Conservation (phyloP, 257 asterid genomes). For the Voacanga thouarsii region DNA sequence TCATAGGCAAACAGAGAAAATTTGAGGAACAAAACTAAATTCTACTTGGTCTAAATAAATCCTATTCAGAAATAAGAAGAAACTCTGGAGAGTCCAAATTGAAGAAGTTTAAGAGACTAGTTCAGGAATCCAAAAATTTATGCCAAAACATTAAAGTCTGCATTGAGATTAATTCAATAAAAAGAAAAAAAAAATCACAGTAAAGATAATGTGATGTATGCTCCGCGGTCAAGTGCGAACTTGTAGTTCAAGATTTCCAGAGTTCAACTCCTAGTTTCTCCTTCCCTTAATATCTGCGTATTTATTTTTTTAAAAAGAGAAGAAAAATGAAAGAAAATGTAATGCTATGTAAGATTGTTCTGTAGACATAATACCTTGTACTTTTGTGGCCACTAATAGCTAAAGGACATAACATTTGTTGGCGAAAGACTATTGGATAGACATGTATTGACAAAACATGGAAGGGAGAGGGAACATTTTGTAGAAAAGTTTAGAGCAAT, state of each 20-base stretch:
- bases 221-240: background rate
- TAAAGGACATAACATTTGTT: background rate
- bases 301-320: no score
- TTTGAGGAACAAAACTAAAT: background rate
- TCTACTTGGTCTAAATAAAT: background rate
- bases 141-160: background rate
- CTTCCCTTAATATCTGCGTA: no score
- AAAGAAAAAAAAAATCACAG: background rate
- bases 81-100: background rate
- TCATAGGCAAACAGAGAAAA: background rate
- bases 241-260: no score
- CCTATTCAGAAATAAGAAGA: background rate
- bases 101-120: background rate
- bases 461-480: background rate
- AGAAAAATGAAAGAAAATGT: no score
- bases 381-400: background rate
- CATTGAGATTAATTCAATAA: background rate
- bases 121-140: background rate
- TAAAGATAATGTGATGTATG: background rate
- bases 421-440: background rate
- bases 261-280: no score
- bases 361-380: background rate
- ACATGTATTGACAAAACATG: background rate
- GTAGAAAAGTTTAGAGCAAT: background rate
- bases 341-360: background rate